Evolutionary conservation across 2,329 filamentous ascomycete species (phyloP), one percentile per base, ranked within the genome.

Genomic region (Trichoderma breve): DNA sequence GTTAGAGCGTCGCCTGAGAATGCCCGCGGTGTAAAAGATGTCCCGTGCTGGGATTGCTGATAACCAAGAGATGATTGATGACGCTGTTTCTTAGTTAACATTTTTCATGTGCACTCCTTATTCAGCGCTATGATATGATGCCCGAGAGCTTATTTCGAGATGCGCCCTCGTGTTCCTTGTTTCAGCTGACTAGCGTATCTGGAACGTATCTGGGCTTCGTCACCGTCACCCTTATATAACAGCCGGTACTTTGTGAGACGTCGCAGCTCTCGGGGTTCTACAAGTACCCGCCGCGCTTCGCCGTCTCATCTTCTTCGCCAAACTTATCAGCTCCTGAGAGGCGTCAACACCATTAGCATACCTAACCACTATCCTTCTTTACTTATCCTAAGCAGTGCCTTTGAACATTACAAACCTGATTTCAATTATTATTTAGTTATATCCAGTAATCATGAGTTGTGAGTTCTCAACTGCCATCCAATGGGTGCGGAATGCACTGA

Each of bases 391-490:
- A n/a, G n/a, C n/a, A 51, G 43, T 51, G 39, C 39, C 39, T 3
- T 43, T n/a, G 4, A 51, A 5, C 43, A 21, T 51, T 34, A 34
- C n/a, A 47, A 18, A 28, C 0, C 14, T 14, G 7, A 18, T 34
- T 18, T 36, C 1, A 7, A 12, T 61, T 8, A 14, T 24, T 36
- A 34, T 32, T 32, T 63, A 34, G 3, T 12, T 28, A 9, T 34
- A n/a, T 32, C 12, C 1, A n/a, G 53, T 15, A 18, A 72, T 39
- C 15, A 76, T 76, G 74, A 70, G 74, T 24, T 76, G 75, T 76
- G 63, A 76, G 74, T 58, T 21, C 1, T 32, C 26, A 51, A 21
- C 14, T 21, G 36, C 18, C 24, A 51, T 51, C 47, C 21, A n/a
- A 39, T 24, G 58, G n/a, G 32, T 8, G 58, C 18, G 55, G 18